Evolutionary conservation across 805 yeast genomes (phyloP).

Genomic region (Cyberlindnera xylosilytica): DNA sequence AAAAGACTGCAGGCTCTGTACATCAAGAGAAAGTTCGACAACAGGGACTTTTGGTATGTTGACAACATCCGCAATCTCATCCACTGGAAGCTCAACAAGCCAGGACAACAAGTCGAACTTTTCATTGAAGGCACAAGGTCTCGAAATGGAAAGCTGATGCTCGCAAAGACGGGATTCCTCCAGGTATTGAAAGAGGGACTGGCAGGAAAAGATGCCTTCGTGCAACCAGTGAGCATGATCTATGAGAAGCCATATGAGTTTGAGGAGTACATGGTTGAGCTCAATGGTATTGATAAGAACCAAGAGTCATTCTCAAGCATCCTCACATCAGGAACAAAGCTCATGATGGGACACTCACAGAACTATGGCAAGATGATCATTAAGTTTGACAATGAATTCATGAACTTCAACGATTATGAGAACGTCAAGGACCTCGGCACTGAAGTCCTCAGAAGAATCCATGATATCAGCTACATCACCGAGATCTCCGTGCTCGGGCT

Average conservation of each 20-base stretch:
- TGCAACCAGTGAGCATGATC: slow-evolving; percentile 20
- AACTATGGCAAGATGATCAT: slow-evolving; percentile 24
- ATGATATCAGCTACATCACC: slow-evolving; percentile 16
- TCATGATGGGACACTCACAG: slow-evolving; percentile 6
- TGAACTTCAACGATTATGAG: slow-evolving; percentile 6
- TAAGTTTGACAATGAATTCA: slow-evolving; percentile 16
- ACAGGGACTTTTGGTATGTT: slow-evolving; percentile 19
- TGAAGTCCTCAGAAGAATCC: slow-evolving; percentile 16
- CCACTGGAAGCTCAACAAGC: slow-evolving; percentile 6
- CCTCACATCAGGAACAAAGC: slow-evolving; percentile 12
- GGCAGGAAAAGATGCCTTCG: slow-evolving; percentile 4
- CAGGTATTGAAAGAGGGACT: slow-evolving; percentile 17
- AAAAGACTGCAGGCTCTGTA: slow-evolving; percentile 21
- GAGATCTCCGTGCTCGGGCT: slow-evolving; percentile 20
- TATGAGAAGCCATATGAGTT: slow-evolving; percentile 27
- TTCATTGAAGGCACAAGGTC: slow-evolving; percentile 26
- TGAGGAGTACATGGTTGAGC: slow-evolving; percentile 21
- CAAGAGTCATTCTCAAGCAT: slow-evolving; percentile 23
- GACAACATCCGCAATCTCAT: slow-evolving; percentile 15
- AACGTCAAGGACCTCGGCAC: slow-evolving; percentile 9
- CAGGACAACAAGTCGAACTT: slow-evolving; percentile 16
- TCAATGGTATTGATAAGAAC: slow-evolving; percentile 24
- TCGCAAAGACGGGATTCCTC: slow-evolving; percentile 24
- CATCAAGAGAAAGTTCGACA: slow-evolving; percentile 21
- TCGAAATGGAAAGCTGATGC: slow-evolving; percentile 25